A percentile compares a stretch with the other conserved stretches of the same genome.
These are phyloP conservation scores for Austroboletus novae-zelandiae DNA, from an alignment of 1,284 basidiomycete genomes.

Conservation along the genomic window DNA sequence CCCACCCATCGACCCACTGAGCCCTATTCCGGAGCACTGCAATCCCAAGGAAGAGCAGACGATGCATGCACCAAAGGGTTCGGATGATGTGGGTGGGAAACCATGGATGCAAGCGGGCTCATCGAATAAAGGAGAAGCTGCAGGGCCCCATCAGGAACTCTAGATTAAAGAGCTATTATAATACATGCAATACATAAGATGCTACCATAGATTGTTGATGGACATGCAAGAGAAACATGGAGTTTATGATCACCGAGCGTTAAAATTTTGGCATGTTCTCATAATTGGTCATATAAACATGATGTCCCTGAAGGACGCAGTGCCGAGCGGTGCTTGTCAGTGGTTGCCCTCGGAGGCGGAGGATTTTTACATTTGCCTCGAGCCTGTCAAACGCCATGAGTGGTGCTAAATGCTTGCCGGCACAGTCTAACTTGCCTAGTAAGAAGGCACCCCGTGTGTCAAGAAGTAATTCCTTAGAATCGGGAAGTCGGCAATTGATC, in stretches of 20 bases:
- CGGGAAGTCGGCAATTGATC: constrained; percentile 77
- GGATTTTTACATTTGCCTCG: constrained; percentile 24
- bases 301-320: constrained; percentile 17
- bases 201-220: constrained; percentile 21
- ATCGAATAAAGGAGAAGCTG: constrained; percentile 8
- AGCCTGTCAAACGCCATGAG: constrained; percentile 31
- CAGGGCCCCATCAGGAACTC: constrained; percentile 37
- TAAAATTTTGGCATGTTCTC: constrained; percentile 1
- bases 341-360: background rate
- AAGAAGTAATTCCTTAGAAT: constrained; percentile 74
- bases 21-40: constrained; percentile 80
- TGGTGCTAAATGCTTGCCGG: constrained; percentile 16
- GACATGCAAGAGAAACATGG: constrained; percentile 27
- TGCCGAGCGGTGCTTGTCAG: background rate
- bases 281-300: constrained; percentile 31
- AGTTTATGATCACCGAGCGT: constrained; percentile 13
- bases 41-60: constrained; percentile 52
- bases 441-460: constrained; percentile 52
- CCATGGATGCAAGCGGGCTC: constrained; percentile 10
- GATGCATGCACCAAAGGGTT: constrained; percentile 11
- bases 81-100: constrained; percentile 4
- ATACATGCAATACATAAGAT: constrained; percentile 9
- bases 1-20: constrained; percentile 73
- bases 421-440: constrained; percentile 31
- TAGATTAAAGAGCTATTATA: constrained; percentile 25